Conservation (phyloP, 1,284 basidiomycete species). For the Albatrellus sp. region DNA sequence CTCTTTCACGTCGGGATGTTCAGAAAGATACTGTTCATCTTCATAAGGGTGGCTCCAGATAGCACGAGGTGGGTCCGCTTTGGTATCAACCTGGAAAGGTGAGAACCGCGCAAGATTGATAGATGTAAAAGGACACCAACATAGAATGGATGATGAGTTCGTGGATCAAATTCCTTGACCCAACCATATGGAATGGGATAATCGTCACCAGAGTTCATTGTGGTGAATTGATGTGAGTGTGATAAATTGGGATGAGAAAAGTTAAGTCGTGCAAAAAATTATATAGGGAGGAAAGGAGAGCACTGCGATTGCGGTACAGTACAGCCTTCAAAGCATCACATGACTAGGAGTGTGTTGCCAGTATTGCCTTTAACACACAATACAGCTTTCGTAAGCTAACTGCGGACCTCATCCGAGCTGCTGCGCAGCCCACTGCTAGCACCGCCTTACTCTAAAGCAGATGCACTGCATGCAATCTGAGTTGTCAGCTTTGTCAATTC, state of each 20-base stretch:
- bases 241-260: not conserved
- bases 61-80: conserved; percentile 46
- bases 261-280: not conserved
- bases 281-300: not conserved
- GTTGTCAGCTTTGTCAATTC: no score
- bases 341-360: no score
- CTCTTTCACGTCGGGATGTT: conserved; percentile 38
- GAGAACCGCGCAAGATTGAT: conserved; percentile 3
- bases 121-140: conserved; percentile 15
- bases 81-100: conserved; percentile 47
- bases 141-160: conserved; percentile 31
- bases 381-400: no score
- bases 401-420: no score
- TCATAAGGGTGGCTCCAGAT: conserved; percentile 66
- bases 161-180: conserved; percentile 39
- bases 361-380: no score
- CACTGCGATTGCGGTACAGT: not conserved
- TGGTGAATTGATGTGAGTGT: not conserved
- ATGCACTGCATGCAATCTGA: no score
- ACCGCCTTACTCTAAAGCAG: no score
- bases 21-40: conserved; percentile 45
- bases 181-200: conserved; percentile 44
- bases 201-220: not conserved
- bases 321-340: not conserved
- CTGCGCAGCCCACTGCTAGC: no score